Evolutionary conservation across 2,329 filamentous ascomycete genomes (phyloP).

Genomic region (Lizonia empirigonia): DNA sequence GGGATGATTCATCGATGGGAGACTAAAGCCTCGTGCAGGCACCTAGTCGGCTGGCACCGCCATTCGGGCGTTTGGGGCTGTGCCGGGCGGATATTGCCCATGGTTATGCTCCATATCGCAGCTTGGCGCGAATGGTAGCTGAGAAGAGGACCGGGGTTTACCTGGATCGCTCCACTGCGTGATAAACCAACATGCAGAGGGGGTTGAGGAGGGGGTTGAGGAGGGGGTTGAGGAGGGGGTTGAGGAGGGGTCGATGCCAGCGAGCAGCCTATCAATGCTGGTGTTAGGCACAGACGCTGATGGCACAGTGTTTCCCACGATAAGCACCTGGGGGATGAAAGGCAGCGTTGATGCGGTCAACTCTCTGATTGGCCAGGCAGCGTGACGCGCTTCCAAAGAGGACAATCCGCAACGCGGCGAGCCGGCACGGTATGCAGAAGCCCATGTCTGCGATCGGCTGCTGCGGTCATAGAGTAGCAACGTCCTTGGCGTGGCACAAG

Average conservation of each 20-base stretch:
- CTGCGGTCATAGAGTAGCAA: conserved; percentile 5
- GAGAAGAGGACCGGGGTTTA: conserved; percentile 2
- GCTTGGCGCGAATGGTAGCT: conserved; percentile 1
- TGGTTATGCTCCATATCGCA: conserved; percentile 3
- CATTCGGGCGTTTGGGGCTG: conserved; percentile 6
- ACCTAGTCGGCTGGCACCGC: conserved; percentile 3
- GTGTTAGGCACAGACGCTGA: background rate
- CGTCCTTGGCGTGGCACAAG: conserved; percentile 23
- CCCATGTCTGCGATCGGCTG: conserved; percentile 6
- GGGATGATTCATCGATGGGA: background rate
- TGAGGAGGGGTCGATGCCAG: conserved; percentile 11
- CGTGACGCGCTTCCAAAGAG: conserved; percentile 3
- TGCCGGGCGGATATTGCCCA: conserved; percentile 1
- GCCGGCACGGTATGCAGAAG: conserved; percentile 9
- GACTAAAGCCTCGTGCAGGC: background rate
- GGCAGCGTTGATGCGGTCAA: conserved; percentile 7
- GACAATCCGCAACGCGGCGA: conserved; percentile 6
- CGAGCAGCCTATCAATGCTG: conserved; percentile 9
- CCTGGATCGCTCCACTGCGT: conserved; percentile 2
- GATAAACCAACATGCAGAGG: conserved; percentile 2
- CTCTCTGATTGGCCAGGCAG: conserved; percentile 7
- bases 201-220: conserved; percentile 18
- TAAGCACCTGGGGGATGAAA: conserved; percentile 11
- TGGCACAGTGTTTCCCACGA: conserved; percentile 16
- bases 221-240: too few species aligned